Conservation (phyloP, 257 asterid species). For the Nicotiana benthamiana region DNA sequence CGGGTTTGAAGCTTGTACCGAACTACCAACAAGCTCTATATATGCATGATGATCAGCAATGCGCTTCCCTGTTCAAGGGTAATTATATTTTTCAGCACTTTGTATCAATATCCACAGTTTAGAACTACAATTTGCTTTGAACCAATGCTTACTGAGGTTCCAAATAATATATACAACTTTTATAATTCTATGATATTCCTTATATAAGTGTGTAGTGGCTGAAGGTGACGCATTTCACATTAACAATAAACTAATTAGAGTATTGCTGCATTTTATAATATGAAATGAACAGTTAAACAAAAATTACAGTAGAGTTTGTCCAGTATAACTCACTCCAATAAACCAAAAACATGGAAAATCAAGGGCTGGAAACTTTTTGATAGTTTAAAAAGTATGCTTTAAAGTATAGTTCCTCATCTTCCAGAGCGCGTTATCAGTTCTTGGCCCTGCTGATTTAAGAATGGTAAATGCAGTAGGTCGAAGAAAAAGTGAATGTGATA, state of each 20-base stretch:
- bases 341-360: not conserved
- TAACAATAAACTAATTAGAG: not conserved
- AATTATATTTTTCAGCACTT: too few relatives aligned
- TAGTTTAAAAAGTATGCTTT: not conserved
- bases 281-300: not conserved
- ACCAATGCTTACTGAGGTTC: not conserved
- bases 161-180: not conserved
- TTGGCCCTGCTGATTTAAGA: not conserved
- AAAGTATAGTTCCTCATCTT: not conserved
- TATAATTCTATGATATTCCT: not conserved
- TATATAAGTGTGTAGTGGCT: not conserved
- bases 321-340: not conserved
- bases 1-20: too few relatives aligned
- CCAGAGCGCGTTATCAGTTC: not conserved
- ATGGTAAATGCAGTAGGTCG: not conserved
- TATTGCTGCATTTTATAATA: not conserved
- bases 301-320: not conserved
- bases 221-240: not conserved
- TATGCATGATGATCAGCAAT: too few relatives aligned
- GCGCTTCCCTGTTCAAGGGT: too few relatives aligned
- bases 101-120: not conserved
- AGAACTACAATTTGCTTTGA: not conserved
- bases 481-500: not conserved
- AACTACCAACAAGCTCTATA: too few relatives aligned
- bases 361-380: too few relatives aligned